Conservation (phyloP, 345 rosid genomes). For the Cochlearia excelsa region DNA sequence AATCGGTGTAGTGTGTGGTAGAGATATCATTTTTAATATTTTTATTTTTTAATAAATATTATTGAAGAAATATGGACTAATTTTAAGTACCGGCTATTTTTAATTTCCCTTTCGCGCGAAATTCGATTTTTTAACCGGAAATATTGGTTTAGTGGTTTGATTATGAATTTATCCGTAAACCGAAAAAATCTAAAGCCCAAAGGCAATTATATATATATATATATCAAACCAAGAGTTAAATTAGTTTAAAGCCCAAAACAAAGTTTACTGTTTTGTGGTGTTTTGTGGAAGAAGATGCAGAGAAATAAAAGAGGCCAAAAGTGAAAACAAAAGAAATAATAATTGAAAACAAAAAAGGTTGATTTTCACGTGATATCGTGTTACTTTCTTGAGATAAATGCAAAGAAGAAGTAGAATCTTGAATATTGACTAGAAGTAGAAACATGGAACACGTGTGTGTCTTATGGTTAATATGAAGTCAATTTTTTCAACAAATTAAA, state of each 20-base stretch:
- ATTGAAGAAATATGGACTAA: background rate
- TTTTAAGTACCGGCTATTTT: background rate
- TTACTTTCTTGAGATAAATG: slow-evolving; percentile 11
- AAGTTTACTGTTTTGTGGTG: no score
- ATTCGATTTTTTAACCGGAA: no score
- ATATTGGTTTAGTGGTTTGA: no score
- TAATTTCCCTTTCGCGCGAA: no score
- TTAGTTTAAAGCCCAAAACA: no score
- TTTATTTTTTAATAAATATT: background rate
- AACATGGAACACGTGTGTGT: slow-evolving; percentile 24
- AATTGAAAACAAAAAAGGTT: background rate
- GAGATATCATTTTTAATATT: slow-evolving; percentile 40
- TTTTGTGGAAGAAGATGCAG: no score
- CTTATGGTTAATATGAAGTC: slow-evolving; percentile 12
- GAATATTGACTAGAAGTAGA: background rate
- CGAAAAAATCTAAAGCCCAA: no score
- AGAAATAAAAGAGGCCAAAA: background rate
- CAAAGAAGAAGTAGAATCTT: slow-evolving; percentile 22
- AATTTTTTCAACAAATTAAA: slow-evolving; percentile 21
- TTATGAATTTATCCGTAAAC: no score
- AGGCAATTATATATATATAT: no score
- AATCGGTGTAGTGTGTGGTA: slow-evolving; percentile 34
- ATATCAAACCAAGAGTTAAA: no score
- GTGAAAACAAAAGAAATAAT: background rate
- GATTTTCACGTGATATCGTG: background rate